These are phyloP conservation scores for Cercophora sp. DNA, from an alignment of 495 filamentous ascomycete genomes.

Conservation along the genomic window DNA sequence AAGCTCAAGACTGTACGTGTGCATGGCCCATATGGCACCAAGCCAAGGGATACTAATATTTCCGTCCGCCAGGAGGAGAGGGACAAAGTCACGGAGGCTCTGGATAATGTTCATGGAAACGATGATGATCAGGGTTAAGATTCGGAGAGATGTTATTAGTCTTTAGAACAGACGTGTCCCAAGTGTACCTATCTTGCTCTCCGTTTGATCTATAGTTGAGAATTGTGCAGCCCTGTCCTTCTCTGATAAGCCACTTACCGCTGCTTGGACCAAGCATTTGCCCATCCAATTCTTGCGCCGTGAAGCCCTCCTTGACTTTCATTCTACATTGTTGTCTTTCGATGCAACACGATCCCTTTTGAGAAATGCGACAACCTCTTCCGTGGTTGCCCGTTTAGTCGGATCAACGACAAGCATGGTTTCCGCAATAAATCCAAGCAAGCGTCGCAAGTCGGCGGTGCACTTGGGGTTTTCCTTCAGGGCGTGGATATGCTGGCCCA, in stretches of 20 bases:
- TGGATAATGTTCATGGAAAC: not conserved
- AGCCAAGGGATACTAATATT: not conserved
- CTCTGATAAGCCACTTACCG: not conserved
- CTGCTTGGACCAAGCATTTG: not conserved
- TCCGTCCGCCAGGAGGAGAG: constrained; percentile 1
- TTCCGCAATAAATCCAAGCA: not conserved
- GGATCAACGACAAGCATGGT: not conserved
- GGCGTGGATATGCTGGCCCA: not conserved
- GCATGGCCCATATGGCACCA: not conserved
- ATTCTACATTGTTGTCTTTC: not conserved
- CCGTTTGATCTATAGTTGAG: too few relatives aligned
- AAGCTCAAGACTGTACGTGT: not conserved
- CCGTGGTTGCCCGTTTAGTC: not conserved
- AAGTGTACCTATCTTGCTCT: not conserved
- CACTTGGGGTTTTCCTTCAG: not conserved
- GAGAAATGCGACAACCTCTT: not conserved
- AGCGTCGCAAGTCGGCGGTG: not conserved
- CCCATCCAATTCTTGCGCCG: not conserved
- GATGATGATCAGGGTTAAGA: too few relatives aligned
- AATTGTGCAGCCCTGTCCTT: too few relatives aligned
- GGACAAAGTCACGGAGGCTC: not conserved
- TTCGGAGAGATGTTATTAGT: too few relatives aligned
- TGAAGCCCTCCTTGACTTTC: not conserved
- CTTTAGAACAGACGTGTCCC: not conserved
- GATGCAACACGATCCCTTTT: not conserved